Conservation (phyloP, 2,329 filamentous ascomycete species). For the Decorospora gaudefroyi region DNA sequence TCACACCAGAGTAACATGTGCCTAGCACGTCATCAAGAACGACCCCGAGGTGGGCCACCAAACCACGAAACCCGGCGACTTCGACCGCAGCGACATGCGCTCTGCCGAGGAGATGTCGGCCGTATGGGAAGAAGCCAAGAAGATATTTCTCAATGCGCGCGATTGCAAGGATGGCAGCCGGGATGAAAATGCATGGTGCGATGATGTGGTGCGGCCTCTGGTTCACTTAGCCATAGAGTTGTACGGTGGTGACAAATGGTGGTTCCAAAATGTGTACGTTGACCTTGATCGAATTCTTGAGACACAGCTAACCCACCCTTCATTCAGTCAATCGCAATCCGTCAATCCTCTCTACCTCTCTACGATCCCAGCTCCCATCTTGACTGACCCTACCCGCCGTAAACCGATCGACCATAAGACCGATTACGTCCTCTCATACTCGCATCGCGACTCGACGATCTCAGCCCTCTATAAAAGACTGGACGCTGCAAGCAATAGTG, state of each 20-base stretch:
- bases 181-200: slow-evolving; percentile 28
- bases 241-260: slow-evolving; percentile 20
- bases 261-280: slow-evolving; percentile 24
- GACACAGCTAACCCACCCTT: slow-evolving; percentile 9
- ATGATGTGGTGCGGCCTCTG: slow-evolving; percentile 26
- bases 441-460: slow-evolving; percentile 16
- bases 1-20: slow-evolving; percentile 4
- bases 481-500: slow-evolving; percentile 11
- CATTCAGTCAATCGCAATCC: slow-evolving; percentile 22
- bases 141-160: slow-evolving; percentile 22
- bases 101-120: slow-evolving; percentile 14
- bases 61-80: slow-evolving; percentile 19
- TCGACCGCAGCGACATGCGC: slow-evolving; percentile 13
- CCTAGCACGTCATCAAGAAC: slow-evolving; percentile 19
- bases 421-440: slow-evolving; percentile 27
- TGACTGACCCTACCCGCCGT: slow-evolving; percentile 8
- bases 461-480: slow-evolving; percentile 24
- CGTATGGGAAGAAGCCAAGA: slow-evolving; percentile 16
- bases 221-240: slow-evolving; percentile 22
- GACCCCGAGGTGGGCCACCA: slow-evolving; percentile 20
- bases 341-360: slow-evolving; percentile 26
- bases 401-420: slow-evolving; percentile 22
- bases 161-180: slow-evolving; percentile 19
- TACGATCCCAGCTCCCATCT: slow-evolving; percentile 8
- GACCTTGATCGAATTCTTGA: slow-evolving; percentile 5